phyloP scores from a whole-genome alignment of 2,329 filamentous ascomycete species.

The Zalaria obscura region DNA sequence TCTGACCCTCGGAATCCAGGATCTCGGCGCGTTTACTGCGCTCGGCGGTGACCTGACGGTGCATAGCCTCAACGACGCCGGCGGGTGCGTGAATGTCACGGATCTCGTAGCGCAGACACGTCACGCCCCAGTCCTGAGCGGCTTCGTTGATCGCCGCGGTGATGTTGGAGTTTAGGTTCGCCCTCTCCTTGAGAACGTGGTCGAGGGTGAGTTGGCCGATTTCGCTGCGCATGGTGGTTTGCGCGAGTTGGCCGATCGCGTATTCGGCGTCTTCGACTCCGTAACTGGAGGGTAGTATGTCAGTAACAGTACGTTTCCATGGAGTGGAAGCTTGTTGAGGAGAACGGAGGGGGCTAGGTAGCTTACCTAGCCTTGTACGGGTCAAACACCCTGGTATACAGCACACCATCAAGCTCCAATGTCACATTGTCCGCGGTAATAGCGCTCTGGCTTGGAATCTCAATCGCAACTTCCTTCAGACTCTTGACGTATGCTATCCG shows the following conservation, averaged over 20 bases:
- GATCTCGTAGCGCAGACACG: slow-evolving; percentile 94
- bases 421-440: slow-evolving; percentile 99
- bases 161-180: slow-evolving; percentile 92
- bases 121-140: slow-evolving; percentile 90
- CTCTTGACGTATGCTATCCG: slow-evolving; percentile 97
- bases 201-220: slow-evolving; percentile 94
- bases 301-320: background rate
- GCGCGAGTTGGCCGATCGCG: slow-evolving; percentile 91
- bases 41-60: slow-evolving; percentile 93
- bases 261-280: slow-evolving; percentile 98
- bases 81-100: slow-evolving; percentile 93
- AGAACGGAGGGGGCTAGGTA: too few relatives aligned
- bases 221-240: slow-evolving; percentile 97
- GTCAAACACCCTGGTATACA: slow-evolving; percentile 94
- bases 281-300: slow-evolving; percentile 49
- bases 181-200: slow-evolving; percentile 94
- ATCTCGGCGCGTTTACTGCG: slow-evolving; percentile 96
- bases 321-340: too few relatives aligned
- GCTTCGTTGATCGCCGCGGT: slow-evolving; percentile 98
- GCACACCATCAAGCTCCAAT: slow-evolving; percentile 83
- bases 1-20: slow-evolving; percentile 88
- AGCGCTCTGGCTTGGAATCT: slow-evolving; percentile 93
- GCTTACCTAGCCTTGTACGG: slow-evolving; percentile 88
- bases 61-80: slow-evolving; percentile 92
- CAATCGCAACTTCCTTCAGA: slow-evolving; percentile 87